phyloP scores from a whole-genome alignment of 2,329 filamentous ascomycete species.

The Ceratocystis lukuohia region DNA sequence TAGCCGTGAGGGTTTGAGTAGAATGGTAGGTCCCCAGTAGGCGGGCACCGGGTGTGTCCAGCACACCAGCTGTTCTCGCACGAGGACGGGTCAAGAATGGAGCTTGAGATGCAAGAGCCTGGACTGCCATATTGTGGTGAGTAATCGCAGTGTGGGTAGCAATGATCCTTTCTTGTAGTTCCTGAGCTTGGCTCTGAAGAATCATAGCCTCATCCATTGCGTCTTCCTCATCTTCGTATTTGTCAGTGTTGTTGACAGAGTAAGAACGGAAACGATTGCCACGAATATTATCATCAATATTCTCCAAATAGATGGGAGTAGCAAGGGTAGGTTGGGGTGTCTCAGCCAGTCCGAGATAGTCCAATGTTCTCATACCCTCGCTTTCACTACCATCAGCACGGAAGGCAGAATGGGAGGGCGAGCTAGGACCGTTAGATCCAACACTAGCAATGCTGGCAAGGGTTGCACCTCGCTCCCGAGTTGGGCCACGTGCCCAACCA shows the following conservation, averaged over 20 bases:
- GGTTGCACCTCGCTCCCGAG: constrained; percentile 73
- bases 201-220: constrained; percentile 48
- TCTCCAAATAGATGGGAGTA: constrained; percentile 56
- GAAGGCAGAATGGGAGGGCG: constrained; percentile 73
- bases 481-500: constrained; percentile 53
- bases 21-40: constrained; percentile 60
- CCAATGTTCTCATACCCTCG: constrained; percentile 79
- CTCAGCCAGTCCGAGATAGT: constrained; percentile 90
- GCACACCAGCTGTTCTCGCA: constrained; percentile 78
- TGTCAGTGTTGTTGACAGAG: constrained; percentile 96
- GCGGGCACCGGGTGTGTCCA: constrained; percentile 61
- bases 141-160: constrained; percentile 61
- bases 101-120: constrained; percentile 78
- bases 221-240: constrained; percentile 81
- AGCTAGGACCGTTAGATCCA: constrained; percentile 78
- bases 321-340: constrained; percentile 74
- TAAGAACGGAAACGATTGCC: constrained; percentile 88
- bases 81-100: constrained; percentile 62
- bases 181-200: constrained; percentile 44
- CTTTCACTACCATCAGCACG: constrained; percentile 67
- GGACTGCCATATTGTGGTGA: constrained; percentile 84
- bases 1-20: constrained; percentile 54
- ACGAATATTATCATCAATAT: constrained; percentile 62
- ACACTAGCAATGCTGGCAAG: constrained; percentile 72
- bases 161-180: constrained; percentile 48